A percentile compares a stretch with the other conserved stretches of the same genome.
phyloP scores from a whole-genome alignment of 495 filamentous ascomycete genomes.

The Haplographium delicatum region DNA sequence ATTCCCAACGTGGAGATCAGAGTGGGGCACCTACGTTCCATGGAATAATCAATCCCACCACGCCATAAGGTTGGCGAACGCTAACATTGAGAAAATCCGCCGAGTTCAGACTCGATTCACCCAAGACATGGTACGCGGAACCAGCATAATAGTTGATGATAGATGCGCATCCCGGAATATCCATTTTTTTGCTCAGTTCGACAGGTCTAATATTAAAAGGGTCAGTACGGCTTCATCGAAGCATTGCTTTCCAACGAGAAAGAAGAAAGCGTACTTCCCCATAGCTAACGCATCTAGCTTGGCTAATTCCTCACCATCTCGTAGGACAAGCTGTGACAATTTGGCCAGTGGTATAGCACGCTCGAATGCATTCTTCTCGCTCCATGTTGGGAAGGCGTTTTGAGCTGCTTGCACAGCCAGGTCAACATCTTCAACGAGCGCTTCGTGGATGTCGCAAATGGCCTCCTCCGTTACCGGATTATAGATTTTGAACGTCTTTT shows the following conservation, averaged over 20 bases:
- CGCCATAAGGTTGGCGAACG: slow-evolving; percentile 33
- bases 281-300: slow-evolving; percentile 47
- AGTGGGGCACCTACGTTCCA: too few species aligned
- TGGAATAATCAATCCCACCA: slow-evolving; percentile 30
- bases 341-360: slow-evolving; percentile 68
- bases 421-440: slow-evolving; percentile 72
- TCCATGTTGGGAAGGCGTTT: slow-evolving; percentile 77
- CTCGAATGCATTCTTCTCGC: slow-evolving; percentile 60
- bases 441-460: slow-evolving; percentile 46
- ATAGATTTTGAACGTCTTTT: not conserved
- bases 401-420: slow-evolving; percentile 66
- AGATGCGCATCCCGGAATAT: not conserved
- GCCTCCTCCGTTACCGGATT: not conserved
- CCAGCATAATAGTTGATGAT: slow-evolving; percentile 29
- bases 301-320: slow-evolving; percentile 60
- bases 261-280: slow-evolving; percentile 33
- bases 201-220: too few species aligned
- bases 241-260: too few species aligned
- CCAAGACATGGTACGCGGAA: slow-evolving; percentile 19
- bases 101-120: not conserved
- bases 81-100: slow-evolving; percentile 15
- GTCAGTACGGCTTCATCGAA: too few species aligned
- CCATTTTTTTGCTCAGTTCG: not conserved
- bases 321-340: slow-evolving; percentile 77
- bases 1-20: too few species aligned